Conservation (phyloP, 495 filamentous ascomycete genomes). For the Podospora australis region DNA sequence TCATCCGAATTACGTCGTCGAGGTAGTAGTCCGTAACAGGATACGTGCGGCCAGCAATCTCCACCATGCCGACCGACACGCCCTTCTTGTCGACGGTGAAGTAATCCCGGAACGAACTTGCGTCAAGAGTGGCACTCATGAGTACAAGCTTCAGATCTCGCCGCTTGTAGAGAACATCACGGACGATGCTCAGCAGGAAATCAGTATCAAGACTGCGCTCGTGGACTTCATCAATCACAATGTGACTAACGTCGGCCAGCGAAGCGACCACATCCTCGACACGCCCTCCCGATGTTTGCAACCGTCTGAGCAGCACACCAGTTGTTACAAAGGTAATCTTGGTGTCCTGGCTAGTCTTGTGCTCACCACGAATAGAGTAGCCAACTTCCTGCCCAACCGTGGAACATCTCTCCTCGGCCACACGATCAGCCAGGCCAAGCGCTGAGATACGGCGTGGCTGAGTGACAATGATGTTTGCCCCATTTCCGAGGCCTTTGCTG, state of each 20-base stretch:
- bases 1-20: slow-evolving; percentile 78
- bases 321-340: slow-evolving; percentile 96
- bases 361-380: slow-evolving; percentile 91
- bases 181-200: slow-evolving; percentile 83
- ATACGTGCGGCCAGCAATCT: slow-evolving; percentile 84
- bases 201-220: slow-evolving; percentile 94
- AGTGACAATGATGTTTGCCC: slow-evolving; percentile 90
- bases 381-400: slow-evolving; percentile 83
- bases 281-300: slow-evolving; percentile 79
- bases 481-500: slow-evolving; percentile 59
- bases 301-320: slow-evolving; percentile 81
- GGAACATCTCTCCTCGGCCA: slow-evolving; percentile 83
- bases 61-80: slow-evolving; percentile 64
- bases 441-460: slow-evolving; percentile 94
- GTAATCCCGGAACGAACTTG: slow-evolving; percentile 76
- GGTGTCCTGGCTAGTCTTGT: slow-evolving; percentile 56
- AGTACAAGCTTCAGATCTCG: slow-evolving; percentile 85
- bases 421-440: slow-evolving; percentile 85
- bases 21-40: slow-evolving; percentile 87
- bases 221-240: slow-evolving; percentile 96
- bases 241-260: slow-evolving; percentile 83
- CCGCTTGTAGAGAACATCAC: slow-evolving; percentile 68
- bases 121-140: slow-evolving; percentile 98
- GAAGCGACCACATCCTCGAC: slow-evolving; percentile 70
- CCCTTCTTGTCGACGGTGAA: slow-evolving; percentile 54